Evolutionary conservation across 2,329 filamentous ascomycete species (phyloP), one percentile per base, ranked within the genome.

Genomic region (Rutstroemia sp.): DNA sequence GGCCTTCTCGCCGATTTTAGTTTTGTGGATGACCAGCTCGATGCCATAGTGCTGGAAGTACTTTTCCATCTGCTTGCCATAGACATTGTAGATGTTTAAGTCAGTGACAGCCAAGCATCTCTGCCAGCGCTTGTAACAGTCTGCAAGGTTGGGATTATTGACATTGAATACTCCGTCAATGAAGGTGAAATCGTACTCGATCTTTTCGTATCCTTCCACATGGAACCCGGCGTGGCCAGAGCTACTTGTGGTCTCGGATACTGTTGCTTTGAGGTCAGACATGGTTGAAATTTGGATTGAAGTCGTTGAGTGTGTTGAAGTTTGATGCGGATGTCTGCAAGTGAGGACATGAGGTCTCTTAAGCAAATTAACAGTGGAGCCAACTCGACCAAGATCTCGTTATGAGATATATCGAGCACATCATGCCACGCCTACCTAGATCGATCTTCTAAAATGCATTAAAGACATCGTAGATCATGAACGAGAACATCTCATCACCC

Each of bases 181-280:
- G 71, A 89, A 88, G 54, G 82, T 81, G 70, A 89, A 89, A 71
- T 87, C 84, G 68, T 88, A 88, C 66, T 86, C 81, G 67, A 88
- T 88, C 76, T 87, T 88, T 75, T 89, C 86, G 64, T 87, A 87
- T 23, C 86, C 86, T 63, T 83, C 81, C 59, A 88, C 85, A 62
- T 86, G 81, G 72, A 88, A 88, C 39, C 85, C 86, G 59, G 49
- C 50, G 49, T 68, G 65, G 14, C 53, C 53, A 21, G 65, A 60
- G 3, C 59, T 55, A 7, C 77, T 74, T 63, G 77, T 72, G 60
- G 82, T 88, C 72, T 85, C 79, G 59, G 75, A 71, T 61, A 88
- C 84, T 53, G 78, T 78, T 57, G 85, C 85, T 66, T 81, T 85
- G 68, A 86, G 78, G 69, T 88, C 83, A 68, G 85, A 88, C 85